Evolutionary conservation across 345 rosid species (phyloP).

Genomic region (Capsella bursapastoris): DNA sequence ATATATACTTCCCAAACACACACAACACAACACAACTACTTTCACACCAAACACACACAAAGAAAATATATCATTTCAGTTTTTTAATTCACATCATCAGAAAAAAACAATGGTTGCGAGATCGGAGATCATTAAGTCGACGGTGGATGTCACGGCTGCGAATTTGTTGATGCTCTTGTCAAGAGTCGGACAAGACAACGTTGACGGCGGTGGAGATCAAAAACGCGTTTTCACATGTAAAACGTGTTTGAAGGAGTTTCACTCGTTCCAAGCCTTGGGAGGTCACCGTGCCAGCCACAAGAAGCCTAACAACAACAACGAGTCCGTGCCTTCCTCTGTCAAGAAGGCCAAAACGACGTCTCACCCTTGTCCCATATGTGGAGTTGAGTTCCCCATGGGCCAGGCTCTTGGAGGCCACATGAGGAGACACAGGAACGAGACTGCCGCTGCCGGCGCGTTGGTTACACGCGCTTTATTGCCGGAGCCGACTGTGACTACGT

Average conservation of each 20-base stretch:
- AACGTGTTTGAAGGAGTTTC: conserved; percentile 72
- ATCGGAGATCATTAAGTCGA: conserved; percentile 46
- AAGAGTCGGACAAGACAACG: conserved; percentile 52
- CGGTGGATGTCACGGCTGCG: conserved; percentile 48
- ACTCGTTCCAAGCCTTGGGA: conserved; percentile 90
- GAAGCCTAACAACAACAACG: conserved; percentile 53
- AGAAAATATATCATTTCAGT: background rate
- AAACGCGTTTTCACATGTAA: conserved; percentile 73
- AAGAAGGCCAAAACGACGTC: conserved; percentile 52
- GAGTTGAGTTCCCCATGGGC: conserved; percentile 81
- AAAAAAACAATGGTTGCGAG: conserved; percentile 33
- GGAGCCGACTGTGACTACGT: conserved; percentile 43
- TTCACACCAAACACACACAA: conserved; percentile 39
- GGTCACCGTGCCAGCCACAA: conserved; percentile 98
- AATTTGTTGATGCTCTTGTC: conserved; percentile 75
- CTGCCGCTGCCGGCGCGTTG: conserved; percentile 27
- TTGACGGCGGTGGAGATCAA: conserved; percentile 14
- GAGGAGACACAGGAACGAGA: conserved; percentile 72
- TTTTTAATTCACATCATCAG: too few species aligned
- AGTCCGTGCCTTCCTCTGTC: conserved; percentile 25
- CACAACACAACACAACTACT: conserved; percentile 1
- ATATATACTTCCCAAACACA: conserved; percentile 33
- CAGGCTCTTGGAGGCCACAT: conserved; percentile 97
- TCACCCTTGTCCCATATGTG: conserved; percentile 90
- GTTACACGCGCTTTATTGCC: conserved; percentile 51